Evolutionary conservation across 1,139 yeast species (phyloP).

Genomic region (Eremothecium cymbalariae): DNA sequence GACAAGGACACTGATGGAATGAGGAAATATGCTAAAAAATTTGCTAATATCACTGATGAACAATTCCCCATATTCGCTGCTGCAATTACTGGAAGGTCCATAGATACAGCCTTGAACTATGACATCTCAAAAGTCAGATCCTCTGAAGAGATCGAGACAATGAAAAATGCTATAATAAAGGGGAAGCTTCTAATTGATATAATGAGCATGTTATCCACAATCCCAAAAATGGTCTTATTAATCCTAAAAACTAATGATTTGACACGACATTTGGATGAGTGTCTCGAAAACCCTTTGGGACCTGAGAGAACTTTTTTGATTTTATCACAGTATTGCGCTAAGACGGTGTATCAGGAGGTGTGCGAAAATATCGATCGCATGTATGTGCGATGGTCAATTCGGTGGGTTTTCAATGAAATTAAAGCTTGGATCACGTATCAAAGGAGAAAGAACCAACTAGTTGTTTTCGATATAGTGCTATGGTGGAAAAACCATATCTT

Average conservation of each 20-base stretch:
- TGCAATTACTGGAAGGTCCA: slow-evolving; percentile 88
- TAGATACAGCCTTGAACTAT: slow-evolving; percentile 57
- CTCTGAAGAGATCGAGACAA: slow-evolving; percentile 49
- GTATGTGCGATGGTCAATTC: slow-evolving; percentile 35
- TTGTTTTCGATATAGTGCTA: slow-evolving; percentile 44
- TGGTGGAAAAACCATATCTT: slow-evolving; percentile 26
- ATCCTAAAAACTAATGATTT: slow-evolving; percentile 91
- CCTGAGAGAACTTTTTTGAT: slow-evolving; percentile 82
- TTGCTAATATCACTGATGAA: slow-evolving; percentile 75
- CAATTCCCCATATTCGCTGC: slow-evolving; percentile 82
- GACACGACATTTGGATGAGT: slow-evolving; percentile 81
- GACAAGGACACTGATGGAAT: slow-evolving; percentile 60
- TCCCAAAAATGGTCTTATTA: slow-evolving; percentile 80
- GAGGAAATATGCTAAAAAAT: slow-evolving; percentile 62
- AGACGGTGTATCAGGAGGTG: slow-evolving; percentile 63
- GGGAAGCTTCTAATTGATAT: slow-evolving; percentile 63
- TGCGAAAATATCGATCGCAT: slow-evolving; percentile 36
- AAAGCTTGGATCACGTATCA: slow-evolving; percentile 48
- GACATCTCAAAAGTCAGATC: slow-evolving; percentile 51
- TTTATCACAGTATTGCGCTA: slow-evolving; percentile 84
- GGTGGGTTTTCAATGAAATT: slow-evolving; percentile 35
- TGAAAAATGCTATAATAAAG: slow-evolving; percentile 54
- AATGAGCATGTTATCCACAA: slow-evolving; percentile 67
- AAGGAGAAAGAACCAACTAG: slow-evolving; percentile 45
- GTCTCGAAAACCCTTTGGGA: slow-evolving; percentile 73